Base-by-base conservation (phyloP, 257 asterid species). In the Parsonsia alboflavescens region DNA sequence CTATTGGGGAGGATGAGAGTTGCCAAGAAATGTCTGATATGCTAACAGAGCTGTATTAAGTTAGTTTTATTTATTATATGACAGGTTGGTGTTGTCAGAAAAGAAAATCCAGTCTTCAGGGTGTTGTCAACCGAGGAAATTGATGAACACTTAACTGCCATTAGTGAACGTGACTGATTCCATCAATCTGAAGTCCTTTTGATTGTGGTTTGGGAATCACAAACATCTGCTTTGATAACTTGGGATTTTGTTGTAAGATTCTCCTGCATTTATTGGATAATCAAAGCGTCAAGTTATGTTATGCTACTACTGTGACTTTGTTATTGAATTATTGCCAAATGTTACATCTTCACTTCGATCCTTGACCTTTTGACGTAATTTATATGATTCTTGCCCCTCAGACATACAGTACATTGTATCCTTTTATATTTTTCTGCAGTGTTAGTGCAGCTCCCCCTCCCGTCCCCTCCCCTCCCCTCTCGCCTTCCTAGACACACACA, bases 71-170 rank as follows among this genome's bases (percentile, higher is more conserved):
- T 3, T 77, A 49, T 17, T 42, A 9, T 64, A 75, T 78, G 62
- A 53, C 90, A 94, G 97, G 98, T 91, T 62, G 97, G 98, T 71
- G 96, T 94, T 71, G 97, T 94, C 90, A 85, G 84, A 84, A 82
- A 88, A 84, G 98, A 88, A 49, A 86, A 89, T 67, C 85, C 88
- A 49, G 62, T 82, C 76, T 94, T 94, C 78, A 88, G 86, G 84
- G 96, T 87, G 48, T 75, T 94, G 82, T 76, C 97, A 5, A 94
- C 98, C 0, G 98, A 94, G 74, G 97, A 90, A 88, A 90, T 94
- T 36, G 98, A 94, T 0, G 98, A 91, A 83, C 98, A 94, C 82
- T 83, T 94, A 72, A 92, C 98, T 45, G 96, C 99, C 59, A 94
- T 94, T 80, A 94, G 98, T 39, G 97, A 94, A 85, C 97, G 98